phyloP scores from a whole-genome alignment of 805 yeast species.

The Yarrowia sp. region DNA sequence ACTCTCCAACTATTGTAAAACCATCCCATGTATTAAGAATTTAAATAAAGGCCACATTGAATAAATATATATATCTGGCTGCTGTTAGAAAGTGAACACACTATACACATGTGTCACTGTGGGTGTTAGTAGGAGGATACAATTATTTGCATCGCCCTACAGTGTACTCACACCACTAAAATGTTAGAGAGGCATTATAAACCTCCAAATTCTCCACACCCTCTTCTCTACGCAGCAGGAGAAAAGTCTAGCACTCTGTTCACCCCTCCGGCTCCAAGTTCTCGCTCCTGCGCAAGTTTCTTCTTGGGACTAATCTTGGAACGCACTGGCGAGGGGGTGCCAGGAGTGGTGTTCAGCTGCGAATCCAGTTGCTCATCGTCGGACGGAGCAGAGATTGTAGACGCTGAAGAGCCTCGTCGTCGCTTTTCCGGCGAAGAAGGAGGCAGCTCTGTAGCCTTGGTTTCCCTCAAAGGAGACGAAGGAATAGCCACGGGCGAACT shows the following conservation, averaged over 20 bases:
- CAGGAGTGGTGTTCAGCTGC: slow-evolving; percentile 27
- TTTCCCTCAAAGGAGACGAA: slow-evolving; percentile 11
- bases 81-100: slow-evolving; percentile 14
- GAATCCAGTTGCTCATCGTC: slow-evolving; percentile 47
- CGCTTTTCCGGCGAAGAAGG: slow-evolving; percentile 44
- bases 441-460: slow-evolving; percentile 22
- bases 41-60: slow-evolving; percentile 23
- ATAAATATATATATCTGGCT: slow-evolving; percentile 20
- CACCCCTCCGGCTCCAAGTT: slow-evolving; percentile 11
- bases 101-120: neutral
- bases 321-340: slow-evolving; percentile 33
- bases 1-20: neutral
- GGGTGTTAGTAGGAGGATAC: too few species aligned
- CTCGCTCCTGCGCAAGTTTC: slow-evolving; percentile 25
- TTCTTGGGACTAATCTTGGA: slow-evolving; percentile 32
- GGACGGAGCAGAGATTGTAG: slow-evolving; percentile 49
- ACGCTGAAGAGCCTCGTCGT: slow-evolving; percentile 50
- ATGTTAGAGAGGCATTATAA: neutral
- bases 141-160: too few species aligned
- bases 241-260: slow-evolving; percentile 29
- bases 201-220: neutral
- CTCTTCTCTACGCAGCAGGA: slow-evolving; percentile 9
- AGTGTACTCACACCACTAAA: neutral
- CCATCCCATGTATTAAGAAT: slow-evolving; percentile 29
- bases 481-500: slow-evolving; percentile 23